Percentiles rank a stretch among this genome's conserved stretches.
Conservation (phyloP, 2,329 filamentous ascomycete species). For the Colletotrichum zoysiae region DNA sequence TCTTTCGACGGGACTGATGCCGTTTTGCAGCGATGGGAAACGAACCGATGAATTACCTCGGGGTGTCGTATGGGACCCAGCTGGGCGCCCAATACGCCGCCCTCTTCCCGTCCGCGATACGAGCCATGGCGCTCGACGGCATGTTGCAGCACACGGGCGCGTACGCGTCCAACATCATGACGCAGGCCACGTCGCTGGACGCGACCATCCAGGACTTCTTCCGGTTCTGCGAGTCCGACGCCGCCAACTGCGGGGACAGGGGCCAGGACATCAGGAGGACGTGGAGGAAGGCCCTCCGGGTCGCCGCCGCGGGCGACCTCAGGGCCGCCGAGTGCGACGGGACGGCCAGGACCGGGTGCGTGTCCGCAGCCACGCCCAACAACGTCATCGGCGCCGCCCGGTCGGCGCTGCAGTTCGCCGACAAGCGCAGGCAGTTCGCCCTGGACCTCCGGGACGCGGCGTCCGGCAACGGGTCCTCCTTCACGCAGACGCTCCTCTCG, state of each 20-base stretch:
- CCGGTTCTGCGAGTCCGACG: conserved; percentile 30
- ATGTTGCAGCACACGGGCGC: conserved; percentile 35
- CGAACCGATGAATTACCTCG: conserved; percentile 34
- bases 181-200: conserved; percentile 35
- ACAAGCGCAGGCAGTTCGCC: background rate
- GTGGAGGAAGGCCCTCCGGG: conserved; percentile 29
- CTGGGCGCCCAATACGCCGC: conserved; percentile 31
- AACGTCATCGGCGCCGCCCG: conserved; percentile 29
- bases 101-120: conserved; percentile 9
- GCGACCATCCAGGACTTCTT: conserved; percentile 38
- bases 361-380: conserved; percentile 20
- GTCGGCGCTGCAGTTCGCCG: conserved; percentile 19
- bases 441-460: conserved; percentile 4
- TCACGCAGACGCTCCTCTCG: background rate
- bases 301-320: conserved; percentile 19
- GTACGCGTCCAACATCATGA: conserved; percentile 33
- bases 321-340: conserved; percentile 34
- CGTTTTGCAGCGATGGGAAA: background rate
- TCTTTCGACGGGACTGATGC: background rate
- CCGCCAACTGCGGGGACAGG: conserved; percentile 13
- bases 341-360: conserved; percentile 19
- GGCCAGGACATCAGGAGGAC: conserved; percentile 27
- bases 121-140: conserved; percentile 37
- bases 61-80: conserved; percentile 34
- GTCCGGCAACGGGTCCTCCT: conserved; percentile 22